Evolutionary conservation across 2,329 filamentous ascomycete species (phyloP), one percentile per base, ranked within the genome.

Genomic region (Colletotrichum sp.): DNA sequence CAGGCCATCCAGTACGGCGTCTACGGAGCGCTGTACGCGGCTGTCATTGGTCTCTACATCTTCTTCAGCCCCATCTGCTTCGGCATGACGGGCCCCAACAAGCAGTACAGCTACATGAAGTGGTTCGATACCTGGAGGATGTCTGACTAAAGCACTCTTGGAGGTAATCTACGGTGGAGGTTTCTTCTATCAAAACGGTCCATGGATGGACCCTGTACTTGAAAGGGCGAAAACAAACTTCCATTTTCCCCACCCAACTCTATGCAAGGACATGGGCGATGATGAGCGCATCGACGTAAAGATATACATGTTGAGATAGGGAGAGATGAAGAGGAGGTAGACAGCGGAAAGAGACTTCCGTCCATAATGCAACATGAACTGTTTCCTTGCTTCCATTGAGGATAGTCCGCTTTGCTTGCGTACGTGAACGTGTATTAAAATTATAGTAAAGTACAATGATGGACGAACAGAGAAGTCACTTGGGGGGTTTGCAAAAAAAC

Each of bases 61-160:
- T 90, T 94, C 81, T 99, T 99, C 88, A 93, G 96, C 79, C 96
- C 95, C 26, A 96, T 99, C 82, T 97, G 95, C 85, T 99, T 98
- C 89, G 97, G 97, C 77, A 99, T 99, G 95, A 93, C 93, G 74
- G 97, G 97, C 16, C 87, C 91, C 76, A 95, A 95, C 86, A 90
- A 91, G 85, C 88, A 99, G 83, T 99, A 96, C 91, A 91, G 89
- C 80, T 96, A 99, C 87, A 89, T 99, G 87, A 98, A 95, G 89
- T 99, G 97, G 97, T 94, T 98, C 80, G 91, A 93, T 79, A 92
- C 87, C 79, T 99, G 96, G 96, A 93, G 92, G 82, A 94, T 98
- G 81, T 92, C 93, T 60, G 95, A 97, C 76, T 77, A 73, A 36
- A 61, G 18, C 43, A 24, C 6, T 32, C 61, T n/a, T 15, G 36